These are phyloP conservation scores for Colletotrichum orchidophilum DNA, from an alignment of 2,329 filamentous ascomycete genomes.

Conservation along the genomic window DNA sequence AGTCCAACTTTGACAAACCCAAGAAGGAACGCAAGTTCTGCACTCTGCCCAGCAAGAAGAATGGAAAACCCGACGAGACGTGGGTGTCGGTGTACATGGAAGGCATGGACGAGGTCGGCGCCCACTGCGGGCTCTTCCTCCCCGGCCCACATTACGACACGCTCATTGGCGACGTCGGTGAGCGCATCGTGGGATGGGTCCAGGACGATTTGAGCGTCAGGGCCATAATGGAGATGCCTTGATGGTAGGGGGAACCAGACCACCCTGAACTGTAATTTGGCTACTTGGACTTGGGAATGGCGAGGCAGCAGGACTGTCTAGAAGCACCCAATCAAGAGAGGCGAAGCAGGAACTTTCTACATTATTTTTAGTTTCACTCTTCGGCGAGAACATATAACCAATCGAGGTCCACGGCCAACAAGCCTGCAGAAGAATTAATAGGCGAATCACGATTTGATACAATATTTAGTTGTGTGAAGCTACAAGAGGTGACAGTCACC, in stretches of 20 bases:
- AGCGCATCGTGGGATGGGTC: constrained; percentile 75
- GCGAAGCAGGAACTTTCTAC: too few relatives aligned
- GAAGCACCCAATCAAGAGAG: not conserved
- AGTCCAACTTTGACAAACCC: constrained; percentile 37
- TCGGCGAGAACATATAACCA: too few relatives aligned
- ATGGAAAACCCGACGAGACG: constrained; percentile 69
- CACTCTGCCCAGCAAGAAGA: constrained; percentile 67
- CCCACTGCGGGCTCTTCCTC: constrained; percentile 85
- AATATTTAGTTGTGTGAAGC: not conserved
- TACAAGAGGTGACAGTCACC: too few relatives aligned
- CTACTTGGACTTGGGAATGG: not conserved
- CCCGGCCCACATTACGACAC: constrained; percentile 76
- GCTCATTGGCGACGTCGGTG: constrained; percentile 79
- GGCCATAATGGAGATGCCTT: constrained; percentile 44
- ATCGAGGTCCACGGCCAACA: not conserved
- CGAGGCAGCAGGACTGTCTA: not conserved
- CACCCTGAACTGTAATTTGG: not conserved
- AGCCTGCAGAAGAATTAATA: not conserved
- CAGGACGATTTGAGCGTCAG: constrained; percentile 65
- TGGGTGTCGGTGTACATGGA: constrained; percentile 87
- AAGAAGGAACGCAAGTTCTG: constrained; percentile 81
- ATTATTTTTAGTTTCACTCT: too few relatives aligned
- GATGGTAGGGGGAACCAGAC: not conserved
- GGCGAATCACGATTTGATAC: not conserved
- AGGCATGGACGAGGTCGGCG: constrained; percentile 84